Evolutionary conservation across 169 alveolate genomes (phyloP).

Genomic region (Theileria parva): DNA sequence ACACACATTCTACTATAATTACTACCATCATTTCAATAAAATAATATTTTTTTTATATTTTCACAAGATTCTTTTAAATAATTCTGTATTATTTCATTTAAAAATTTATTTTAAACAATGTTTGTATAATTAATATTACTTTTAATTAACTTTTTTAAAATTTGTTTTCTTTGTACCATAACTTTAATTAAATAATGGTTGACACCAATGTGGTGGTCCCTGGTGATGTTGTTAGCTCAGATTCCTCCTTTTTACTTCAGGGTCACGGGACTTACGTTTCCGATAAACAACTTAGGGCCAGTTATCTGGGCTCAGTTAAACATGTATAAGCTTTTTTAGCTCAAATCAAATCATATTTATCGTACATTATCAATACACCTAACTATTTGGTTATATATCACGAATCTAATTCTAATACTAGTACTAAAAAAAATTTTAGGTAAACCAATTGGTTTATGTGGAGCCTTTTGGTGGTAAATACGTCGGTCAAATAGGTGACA

Average conservation of each 20-base stretch:
- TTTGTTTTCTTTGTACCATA: not conserved
- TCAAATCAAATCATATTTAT: not conserved
- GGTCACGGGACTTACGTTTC: slow-evolving; percentile 64
- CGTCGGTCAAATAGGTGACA: slow-evolving; percentile 82
- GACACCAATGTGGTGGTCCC: slow-evolving; percentile 39
- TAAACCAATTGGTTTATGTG: slow-evolving; percentile 82
- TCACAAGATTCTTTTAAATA: not conserved
- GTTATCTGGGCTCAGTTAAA: slow-evolving; percentile 39
- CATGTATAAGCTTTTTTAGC: slow-evolving; percentile 15
- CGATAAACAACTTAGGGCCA: slow-evolving; percentile 28
- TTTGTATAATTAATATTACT: not conserved
- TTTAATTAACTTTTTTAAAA: not conserved
- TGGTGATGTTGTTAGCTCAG: slow-evolving; percentile 50
- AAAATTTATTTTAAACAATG: not conserved
- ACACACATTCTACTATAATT: not conserved
- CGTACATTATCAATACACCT: not conserved
- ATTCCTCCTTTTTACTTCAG: slow-evolving; percentile 46
- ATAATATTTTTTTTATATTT: not conserved
- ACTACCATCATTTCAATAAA: not conserved
- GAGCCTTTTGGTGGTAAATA: slow-evolving; percentile 82
- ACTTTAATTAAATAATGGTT: not conserved
- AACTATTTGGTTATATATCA: not conserved
- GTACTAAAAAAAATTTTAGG: no score
- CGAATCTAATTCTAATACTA: no score
- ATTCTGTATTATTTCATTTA: not conserved